Evolutionary conservation across 2,329 filamentous ascomycete species (phyloP).

Genomic region (Thelonectria rubi): DNA sequence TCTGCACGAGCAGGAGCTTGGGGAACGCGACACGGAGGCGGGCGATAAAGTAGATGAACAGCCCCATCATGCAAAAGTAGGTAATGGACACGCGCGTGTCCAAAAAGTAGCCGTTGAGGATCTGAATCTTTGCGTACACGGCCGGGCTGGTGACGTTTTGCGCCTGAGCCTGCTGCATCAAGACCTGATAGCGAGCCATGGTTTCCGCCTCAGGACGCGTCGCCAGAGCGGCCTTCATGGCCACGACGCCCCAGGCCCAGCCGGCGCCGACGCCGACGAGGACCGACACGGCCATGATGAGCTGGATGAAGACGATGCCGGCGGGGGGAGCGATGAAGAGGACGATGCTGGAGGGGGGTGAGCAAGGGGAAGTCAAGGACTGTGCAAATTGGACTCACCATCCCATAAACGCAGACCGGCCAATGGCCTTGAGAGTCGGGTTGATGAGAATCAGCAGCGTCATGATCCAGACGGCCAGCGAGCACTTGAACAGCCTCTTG

Average conservation of each 20-base stretch:
- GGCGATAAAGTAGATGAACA: constrained; percentile 39
- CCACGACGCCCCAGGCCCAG: constrained; percentile 33
- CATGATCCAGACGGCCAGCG: constrained; percentile 35
- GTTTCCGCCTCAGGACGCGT: constrained; percentile 29
- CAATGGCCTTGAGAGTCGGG: constrained; percentile 28
- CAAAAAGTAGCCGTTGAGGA: constrained; percentile 31
- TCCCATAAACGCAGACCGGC: constrained; percentile 27
- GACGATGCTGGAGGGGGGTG: constrained; percentile 19
- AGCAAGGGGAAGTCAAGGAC: not conserved
- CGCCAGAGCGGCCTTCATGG: constrained; percentile 34
- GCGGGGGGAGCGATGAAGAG: constrained; percentile 36
- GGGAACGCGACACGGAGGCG: constrained; percentile 55
- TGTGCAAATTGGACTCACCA: constrained; percentile 1
- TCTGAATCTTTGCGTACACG: constrained; percentile 23
- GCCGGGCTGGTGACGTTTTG: constrained; percentile 32
- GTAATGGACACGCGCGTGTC: constrained; percentile 30
- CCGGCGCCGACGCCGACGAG: constrained; percentile 24
- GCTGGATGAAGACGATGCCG: constrained; percentile 34
- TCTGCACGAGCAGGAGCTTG: constrained; percentile 54
- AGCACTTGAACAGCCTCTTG: constrained; percentile 36
- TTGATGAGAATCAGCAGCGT: constrained; percentile 33
- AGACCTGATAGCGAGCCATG: constrained; percentile 19
- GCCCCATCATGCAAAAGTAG: constrained; percentile 33
- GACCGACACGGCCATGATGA: constrained; percentile 29
- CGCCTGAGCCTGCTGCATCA: constrained; percentile 24